phyloP scores from a whole-genome alignment of 257 asterid genomes.

The Solanum sitiens region DNA sequence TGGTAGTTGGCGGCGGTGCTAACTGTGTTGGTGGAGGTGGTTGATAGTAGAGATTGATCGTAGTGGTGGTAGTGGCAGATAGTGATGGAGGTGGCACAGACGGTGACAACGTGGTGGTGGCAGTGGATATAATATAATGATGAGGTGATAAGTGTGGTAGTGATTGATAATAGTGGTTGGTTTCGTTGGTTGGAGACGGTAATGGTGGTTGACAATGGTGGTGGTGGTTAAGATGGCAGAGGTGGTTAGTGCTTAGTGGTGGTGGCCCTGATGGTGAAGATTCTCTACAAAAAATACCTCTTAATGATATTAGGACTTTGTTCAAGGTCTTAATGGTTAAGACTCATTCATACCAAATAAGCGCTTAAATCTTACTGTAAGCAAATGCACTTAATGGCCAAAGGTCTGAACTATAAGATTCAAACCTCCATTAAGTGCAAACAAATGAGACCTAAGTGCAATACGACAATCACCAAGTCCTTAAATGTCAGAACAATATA shows the following conservation, averaged over 20 bases:
- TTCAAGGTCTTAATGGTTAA: no score
- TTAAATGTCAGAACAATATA: neutral
- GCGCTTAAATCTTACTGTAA: neutral
- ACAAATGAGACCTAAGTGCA: neutral
- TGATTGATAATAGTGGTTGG: no score
- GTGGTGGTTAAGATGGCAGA: no score
- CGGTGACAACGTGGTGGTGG: neutral
- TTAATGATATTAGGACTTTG: no score
- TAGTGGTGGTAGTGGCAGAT: neutral
- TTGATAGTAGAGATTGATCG: neutral
- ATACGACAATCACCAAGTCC: neutral
- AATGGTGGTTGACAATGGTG: no score
- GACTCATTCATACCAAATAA: neutral
- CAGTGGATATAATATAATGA: neutral
- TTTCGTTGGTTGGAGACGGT: no score
- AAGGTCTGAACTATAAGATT: neutral
- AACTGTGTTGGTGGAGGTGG: neutral
- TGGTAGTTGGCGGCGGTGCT: neutral
- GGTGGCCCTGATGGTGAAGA: no score
- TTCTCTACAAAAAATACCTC: no score
- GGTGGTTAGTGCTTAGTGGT: no score
- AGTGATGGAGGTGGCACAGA: neutral
- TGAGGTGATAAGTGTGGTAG: neutral
- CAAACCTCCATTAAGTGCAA: no score
- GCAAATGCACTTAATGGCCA: neutral